Percentiles rank a stretch among this genome's conserved stretches.
These are phyloP conservation scores for Coemansia aciculifera DNA, from an alignment of 192 early-diverging fungal genomes.

Conservation along the genomic window DNA sequence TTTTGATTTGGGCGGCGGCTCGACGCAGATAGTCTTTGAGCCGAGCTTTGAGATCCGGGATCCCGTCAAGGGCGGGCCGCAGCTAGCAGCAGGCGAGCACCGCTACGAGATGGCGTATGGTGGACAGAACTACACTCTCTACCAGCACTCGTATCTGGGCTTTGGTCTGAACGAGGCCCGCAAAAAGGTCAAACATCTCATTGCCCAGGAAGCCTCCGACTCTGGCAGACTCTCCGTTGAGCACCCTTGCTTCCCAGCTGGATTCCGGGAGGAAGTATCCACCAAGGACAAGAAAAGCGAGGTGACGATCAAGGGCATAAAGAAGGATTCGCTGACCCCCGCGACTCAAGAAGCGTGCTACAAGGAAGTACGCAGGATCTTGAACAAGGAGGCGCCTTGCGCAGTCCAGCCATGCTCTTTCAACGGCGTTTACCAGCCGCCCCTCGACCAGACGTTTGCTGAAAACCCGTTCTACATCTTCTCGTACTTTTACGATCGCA, in stretches of 20 bases:
- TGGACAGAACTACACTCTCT: conserved; percentile 73
- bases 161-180: conserved; percentile 91
- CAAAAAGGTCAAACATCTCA: conserved; percentile 63
- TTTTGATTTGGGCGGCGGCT: conserved; percentile 95
- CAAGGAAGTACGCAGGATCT: conserved; percentile 62
- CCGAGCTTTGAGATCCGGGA: conserved; percentile 59
- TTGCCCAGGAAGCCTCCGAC: conserved; percentile 33
- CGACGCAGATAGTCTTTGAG: conserved; percentile 98
- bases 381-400: conserved; percentile 74
- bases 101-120: conserved; percentile 70
- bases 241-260: conserved; percentile 71
- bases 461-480: conserved; percentile 86
- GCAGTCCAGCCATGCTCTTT: conserved; percentile 76
- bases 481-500: conserved; percentile 94
- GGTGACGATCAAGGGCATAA: conserved; percentile 59
- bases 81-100: conserved; percentile 66
- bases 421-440: conserved; percentile 89
- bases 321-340: conserved; percentile 56
- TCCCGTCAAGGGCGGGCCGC: conserved; percentile 26
- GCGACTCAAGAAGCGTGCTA: conserved; percentile 27
- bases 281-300: conserved; percentile 17
- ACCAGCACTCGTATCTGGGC: conserved; percentile 94
- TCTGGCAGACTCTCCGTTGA: conserved; percentile 39
- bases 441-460: conserved; percentile 65
- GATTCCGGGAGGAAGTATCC: conserved; percentile 58